Conservation (phyloP, 805 yeast species). For the Priceomyces fermenticarens region DNA sequence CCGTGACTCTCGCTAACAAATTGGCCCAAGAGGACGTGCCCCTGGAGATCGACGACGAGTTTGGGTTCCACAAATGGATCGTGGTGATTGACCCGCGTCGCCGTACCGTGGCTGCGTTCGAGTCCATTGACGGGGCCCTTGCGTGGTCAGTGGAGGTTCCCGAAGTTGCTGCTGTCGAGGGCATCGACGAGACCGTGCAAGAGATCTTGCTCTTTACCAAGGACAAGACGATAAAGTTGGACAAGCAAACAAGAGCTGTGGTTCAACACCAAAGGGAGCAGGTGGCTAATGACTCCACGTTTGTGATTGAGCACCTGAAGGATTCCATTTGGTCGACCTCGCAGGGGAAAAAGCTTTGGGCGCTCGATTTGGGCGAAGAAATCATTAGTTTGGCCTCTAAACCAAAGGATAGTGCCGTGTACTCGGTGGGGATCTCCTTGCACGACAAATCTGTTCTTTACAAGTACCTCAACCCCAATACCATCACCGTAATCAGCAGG, state of each 20-base stretch:
- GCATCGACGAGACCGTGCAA: too few species aligned
- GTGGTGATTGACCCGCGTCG: conserved; percentile 21
- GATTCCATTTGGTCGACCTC: not conserved
- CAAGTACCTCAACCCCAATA: conserved; percentile 77
- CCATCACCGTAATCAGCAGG: conserved; percentile 47
- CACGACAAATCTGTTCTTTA: conserved; percentile 73
- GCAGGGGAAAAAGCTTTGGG: conserved; percentile 25
- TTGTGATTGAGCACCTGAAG: conserved; percentile 1
- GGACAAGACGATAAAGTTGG: too few species aligned
- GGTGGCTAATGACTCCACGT: not conserved
- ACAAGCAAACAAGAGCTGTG: too few species aligned
- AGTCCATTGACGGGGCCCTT: conserved; percentile 35
- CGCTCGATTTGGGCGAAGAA: conserved; percentile 17
- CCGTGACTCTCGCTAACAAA: conserved; percentile 9
- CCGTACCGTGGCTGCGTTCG: conserved; percentile 39
- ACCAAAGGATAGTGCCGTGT: conserved; percentile 20
- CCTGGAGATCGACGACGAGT: conserved; percentile 16
- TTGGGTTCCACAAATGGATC: conserved; percentile 32
- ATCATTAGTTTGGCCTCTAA: conserved; percentile 17
- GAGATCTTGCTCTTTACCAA: too few species aligned
- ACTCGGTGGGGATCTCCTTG: conserved; percentile 65
- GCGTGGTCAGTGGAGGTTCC: conserved; percentile 32
- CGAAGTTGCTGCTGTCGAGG: not conserved
- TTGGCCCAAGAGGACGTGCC: not conserved
- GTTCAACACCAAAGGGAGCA: too few species aligned